Percentiles rank a stretch among this genome's conserved stretches.
Evolutionary conservation across 192 early-diverging fungal genomes (phyloP).

Genomic region (Anaeromyces robustus): DNA sequence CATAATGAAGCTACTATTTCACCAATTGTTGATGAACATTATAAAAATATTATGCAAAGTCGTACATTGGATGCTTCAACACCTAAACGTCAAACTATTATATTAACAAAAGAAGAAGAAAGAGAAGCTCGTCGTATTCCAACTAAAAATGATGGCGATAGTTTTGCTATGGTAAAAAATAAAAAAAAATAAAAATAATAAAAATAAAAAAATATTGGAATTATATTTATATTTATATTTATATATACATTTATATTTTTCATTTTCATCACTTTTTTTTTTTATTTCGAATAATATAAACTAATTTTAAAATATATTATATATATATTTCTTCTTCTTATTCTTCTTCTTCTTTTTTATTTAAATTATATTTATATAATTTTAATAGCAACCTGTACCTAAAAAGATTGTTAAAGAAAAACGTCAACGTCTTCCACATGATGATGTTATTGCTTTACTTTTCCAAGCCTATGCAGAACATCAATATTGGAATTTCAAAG

Average conservation of each 20-base stretch:
- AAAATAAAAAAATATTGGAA: no score
- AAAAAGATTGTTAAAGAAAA: constrained; percentile 22
- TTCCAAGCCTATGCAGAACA: constrained; percentile 65
- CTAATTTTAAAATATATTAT: no score
- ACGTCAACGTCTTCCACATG: constrained; percentile 60
- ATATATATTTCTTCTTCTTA: no score
- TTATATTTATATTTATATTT: no score
- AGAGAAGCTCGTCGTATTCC: neutral
- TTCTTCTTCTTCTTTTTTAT: no score
- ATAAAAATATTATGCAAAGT: constrained; percentile 6
- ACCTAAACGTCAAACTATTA: neutral
- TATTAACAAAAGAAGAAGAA: neutral
- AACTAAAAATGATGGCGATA: no score
- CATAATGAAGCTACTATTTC: constrained; percentile 19
- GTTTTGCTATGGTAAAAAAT: no score
- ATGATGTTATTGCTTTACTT: constrained; percentile 69
- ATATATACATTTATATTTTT: no score
- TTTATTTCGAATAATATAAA: no score
- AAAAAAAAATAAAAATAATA: no score
- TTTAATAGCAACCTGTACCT: constrained; percentile 10
- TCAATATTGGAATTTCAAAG: constrained; percentile 75
- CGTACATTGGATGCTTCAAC: constrained; percentile 6
- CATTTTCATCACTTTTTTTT: no score
- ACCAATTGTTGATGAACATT: constrained; percentile 20
- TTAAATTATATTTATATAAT: no score